A percentile compares a stretch with the other conserved stretches of the same genome.
Conservation (phyloP, 108 stramenopile species). For the Cylindrotheca closterium region DNA sequence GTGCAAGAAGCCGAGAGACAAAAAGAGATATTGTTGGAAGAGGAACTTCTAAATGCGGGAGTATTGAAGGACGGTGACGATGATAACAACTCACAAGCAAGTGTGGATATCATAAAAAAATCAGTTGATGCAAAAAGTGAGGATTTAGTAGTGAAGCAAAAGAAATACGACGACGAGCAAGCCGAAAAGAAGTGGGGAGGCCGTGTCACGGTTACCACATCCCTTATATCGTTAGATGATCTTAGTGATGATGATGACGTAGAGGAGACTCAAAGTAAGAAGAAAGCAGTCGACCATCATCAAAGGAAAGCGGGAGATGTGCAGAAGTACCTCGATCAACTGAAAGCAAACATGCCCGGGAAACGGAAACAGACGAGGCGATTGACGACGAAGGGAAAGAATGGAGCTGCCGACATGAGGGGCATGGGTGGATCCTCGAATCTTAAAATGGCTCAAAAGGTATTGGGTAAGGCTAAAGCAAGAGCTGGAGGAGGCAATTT, state of each 20-base stretch:
- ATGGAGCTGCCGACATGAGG: conserved; percentile 82
- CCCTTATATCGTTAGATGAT: conserved; percentile 48
- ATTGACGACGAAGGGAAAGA: conserved; percentile 63
- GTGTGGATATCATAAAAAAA: conserved; percentile 3
- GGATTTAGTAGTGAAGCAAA: conserved; percentile 7
- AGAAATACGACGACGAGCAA: conserved; percentile 63
- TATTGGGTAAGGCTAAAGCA: conserved; percentile 29
- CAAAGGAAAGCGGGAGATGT: conserved; percentile 80
- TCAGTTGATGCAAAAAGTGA: neutral
- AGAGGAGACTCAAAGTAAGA: conserved; percentile 1
- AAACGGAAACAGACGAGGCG: conserved; percentile 36
- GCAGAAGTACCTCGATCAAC: conserved; percentile 52
- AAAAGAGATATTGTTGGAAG: conserved; percentile 46
- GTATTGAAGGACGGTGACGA: neutral
- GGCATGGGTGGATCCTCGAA: conserved; percentile 68
- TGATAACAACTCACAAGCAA: neutral
- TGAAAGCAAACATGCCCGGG: conserved; percentile 69
- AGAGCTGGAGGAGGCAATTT: neutral
- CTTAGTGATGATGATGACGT: conserved; percentile 41
- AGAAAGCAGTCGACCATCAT: conserved; percentile 50
- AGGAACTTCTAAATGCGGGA: neutral
- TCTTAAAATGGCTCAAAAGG: conserved; percentile 78
- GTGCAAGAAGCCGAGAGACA: conserved; percentile 71
- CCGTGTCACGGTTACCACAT: conserved; percentile 75
- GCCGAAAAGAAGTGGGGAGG: conserved; percentile 70